Base-by-base conservation (phyloP, 1,284 basidiomycete genomes). In the Boletus sp. region DNA sequence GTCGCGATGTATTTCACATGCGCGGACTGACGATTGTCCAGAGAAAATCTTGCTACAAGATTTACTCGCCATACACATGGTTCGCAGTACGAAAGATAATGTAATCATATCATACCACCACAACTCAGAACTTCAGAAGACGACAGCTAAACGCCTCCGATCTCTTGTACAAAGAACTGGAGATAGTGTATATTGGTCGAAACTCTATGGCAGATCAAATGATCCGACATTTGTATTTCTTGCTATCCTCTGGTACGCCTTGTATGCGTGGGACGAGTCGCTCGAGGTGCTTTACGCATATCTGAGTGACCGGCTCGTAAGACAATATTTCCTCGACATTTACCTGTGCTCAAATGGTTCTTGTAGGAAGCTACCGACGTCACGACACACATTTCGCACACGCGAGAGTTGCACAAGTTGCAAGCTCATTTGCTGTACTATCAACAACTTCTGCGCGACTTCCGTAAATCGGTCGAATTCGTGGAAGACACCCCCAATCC, bases 231-330 rank as follows among this genome's bases (percentile, higher is more conserved):
- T 84, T 54, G 62, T 84, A 1, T 73, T 84, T n/a, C 70, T 84
- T 31, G 74, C 78, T 7, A 78, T 78, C 47, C 67, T 85, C 44
- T 84, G 83, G 83, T 80, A 84, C 53, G 80, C 81, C 6, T 60
- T 83, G 57, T 84, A 84, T 61, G 79, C 79, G 0, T 84, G 83
- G 82, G 84, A 85, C 53, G 77, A 85, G 62, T 74, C 81, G 0
- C 63, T 84, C 7, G 82, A 84, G 58, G 70, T 73, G 36, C 67
- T 85, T 37, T 83, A 82, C 52, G 59, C 67, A 1, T 76, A 84
- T 61, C 76, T 85, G 37, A 77, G 73, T 59, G 65, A 61, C 44
- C 33, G 36, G 41, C 71, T 83, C 49, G 83, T 83, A 60, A 55
- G 63, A 71, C 11, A 3, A 2, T 24, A 3, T 51, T 52, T 35